Evolutionary conservation across 1,284 basidiomycete genomes (phyloP), one percentile per base, ranked within the genome.

Genomic region (Cryptococcus sp.): DNA sequence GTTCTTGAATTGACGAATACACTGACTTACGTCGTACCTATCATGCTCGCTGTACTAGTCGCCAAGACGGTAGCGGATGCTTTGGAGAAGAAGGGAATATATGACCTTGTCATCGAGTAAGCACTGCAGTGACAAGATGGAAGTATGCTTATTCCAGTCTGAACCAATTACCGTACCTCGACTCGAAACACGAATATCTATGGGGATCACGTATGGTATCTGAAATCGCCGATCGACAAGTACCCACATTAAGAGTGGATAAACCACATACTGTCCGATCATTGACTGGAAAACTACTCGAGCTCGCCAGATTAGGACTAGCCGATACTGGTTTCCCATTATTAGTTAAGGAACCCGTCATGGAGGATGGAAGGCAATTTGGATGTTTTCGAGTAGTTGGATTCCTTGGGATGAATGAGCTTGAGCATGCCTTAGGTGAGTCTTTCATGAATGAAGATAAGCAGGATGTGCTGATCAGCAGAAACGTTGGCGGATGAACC

Each of bases 1-100:
- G 91, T 97, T 83, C 90, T 97, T 66, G 94, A 98, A 73, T 80
- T 98, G 45, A 98, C 93, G 1, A 88, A 91, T 57, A 92, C 91
- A 1, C 76, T 98, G 57, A 92, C 89, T 3, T 97, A 98, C 72
- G 87, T 84, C n/a, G 87, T 94, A 0, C 94, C 94, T 1, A 85
- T 97, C 59, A 97, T 97, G 88, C 73, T 98, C 24, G 72, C 72
- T 7, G 77, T 98, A 4, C 80, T 98, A 25, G 86, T 93, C 7
- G 92, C 93, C 24, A 97, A 97, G 78, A 93, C 92, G 0, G 84
- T 90, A 2, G 90, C 88, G 14, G 92, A 97, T 72, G 87, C 86
- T 5, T 76, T 98, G 61, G 90, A 97, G 71, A 88, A 88, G 19
- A 94, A 93, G 72, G 90, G 91, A 11, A 93, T 96, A 50, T 96